Conservation (phyloP, 139 green algal genomes). For the Coccomyxa sp. region DNA sequence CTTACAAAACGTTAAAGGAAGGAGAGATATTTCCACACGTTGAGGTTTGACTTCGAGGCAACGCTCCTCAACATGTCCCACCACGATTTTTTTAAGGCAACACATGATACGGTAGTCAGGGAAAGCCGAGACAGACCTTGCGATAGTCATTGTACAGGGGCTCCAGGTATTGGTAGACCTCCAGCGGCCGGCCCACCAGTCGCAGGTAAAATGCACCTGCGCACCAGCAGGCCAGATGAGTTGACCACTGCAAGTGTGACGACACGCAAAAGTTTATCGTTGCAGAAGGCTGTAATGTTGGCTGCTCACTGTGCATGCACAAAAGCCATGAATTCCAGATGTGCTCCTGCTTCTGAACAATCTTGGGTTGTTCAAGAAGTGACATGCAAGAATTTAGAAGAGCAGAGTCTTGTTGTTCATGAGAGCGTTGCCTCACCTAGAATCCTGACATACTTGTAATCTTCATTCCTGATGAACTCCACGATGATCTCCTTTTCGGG, state of each 20-base stretch:
- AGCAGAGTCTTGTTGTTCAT: too few relatives aligned
- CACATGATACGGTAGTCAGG: background rate
- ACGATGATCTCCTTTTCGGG: constrained; percentile 97
- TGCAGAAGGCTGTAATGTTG: too few relatives aligned
- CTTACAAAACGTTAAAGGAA: too few relatives aligned
- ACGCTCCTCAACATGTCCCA: background rate
- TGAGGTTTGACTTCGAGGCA: too few relatives aligned
- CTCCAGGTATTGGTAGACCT: constrained; percentile 97
- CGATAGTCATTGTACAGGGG: constrained; percentile 97
- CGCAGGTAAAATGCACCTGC: constrained; percentile 95
- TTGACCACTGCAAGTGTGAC: background rate
- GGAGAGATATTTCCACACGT: too few relatives aligned
- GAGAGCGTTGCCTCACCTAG: constrained; percentile 46
- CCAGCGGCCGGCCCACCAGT: constrained; percentile 78
- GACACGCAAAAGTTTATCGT: background rate
- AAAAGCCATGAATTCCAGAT: too few relatives aligned
- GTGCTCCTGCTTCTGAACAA: too few relatives aligned
- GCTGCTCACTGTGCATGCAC: too few relatives aligned
- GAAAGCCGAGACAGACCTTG: constrained; percentile 23
- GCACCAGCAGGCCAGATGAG: background rate
- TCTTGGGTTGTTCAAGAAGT: too few relatives aligned
- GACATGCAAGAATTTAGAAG: too few relatives aligned
- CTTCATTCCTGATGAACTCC: constrained; percentile 97
- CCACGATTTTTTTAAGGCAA: background rate
- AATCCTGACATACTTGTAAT: constrained; percentile 94